These are phyloP conservation scores for Phalaenopsis equestris DNA, from an alignment of 106 monocot genomes.

Conservation along the genomic window DNA sequence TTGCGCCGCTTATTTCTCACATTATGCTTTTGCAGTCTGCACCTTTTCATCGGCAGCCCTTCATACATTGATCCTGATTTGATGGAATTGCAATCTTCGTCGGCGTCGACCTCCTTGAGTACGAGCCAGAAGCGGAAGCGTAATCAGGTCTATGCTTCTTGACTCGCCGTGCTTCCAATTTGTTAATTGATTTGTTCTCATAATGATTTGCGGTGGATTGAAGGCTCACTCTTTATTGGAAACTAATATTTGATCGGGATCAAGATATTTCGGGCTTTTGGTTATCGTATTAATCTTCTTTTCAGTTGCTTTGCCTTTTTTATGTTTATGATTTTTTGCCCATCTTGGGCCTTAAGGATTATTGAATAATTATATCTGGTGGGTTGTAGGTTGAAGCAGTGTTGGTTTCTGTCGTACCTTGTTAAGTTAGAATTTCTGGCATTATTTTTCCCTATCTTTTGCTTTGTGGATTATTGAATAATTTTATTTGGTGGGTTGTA, in stretches of 20 bases:
- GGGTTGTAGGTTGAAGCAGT: no score
- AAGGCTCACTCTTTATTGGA: background rate
- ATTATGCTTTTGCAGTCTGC: no score
- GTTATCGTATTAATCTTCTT: background rate
- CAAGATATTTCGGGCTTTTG: background rate
- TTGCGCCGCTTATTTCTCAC: no score
- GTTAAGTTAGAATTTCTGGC: no score
- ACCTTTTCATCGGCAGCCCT: conserved; percentile 12
- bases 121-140: conserved; percentile 25
- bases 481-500: background rate
- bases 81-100: conserved; percentile 14
- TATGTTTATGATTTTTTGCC: background rate
- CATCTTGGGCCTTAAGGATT: no score
- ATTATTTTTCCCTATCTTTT: background rate
- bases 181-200: background rate
- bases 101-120: conserved; percentile 11
- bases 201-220: background rate
- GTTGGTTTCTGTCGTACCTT: no score
- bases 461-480: background rate
- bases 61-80: conserved; percentile 32
- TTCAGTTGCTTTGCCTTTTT: background rate
- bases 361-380: no score
- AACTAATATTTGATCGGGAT: background rate
- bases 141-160: conserved; percentile 15
- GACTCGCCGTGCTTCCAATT: background rate